Evolutionary conservation across 2,329 filamentous ascomycete species (phyloP).

Genomic region (Aspergillus versicolor): DNA sequence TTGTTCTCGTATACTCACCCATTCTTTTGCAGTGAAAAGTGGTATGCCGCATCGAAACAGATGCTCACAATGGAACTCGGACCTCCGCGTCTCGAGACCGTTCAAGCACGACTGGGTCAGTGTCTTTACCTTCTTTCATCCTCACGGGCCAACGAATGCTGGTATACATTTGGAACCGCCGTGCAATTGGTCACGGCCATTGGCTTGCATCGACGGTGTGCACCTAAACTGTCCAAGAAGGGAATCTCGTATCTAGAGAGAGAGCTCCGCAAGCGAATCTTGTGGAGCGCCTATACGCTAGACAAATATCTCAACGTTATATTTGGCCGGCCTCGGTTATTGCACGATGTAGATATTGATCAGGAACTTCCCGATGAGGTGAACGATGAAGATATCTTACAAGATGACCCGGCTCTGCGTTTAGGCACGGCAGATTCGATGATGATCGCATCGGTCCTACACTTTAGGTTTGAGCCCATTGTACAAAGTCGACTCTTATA

Average conservation of each 20-base stretch:
- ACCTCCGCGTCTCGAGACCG: constrained; percentile 54
- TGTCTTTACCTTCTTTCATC: constrained; percentile 60
- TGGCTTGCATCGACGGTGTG: constrained; percentile 38
- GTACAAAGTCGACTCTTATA: not conserved
- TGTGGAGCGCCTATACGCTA: constrained; percentile 63
- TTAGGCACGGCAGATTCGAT: constrained; percentile 37
- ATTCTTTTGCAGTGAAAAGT: constrained; percentile 30
- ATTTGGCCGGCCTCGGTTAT: constrained; percentile 59
- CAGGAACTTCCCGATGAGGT: constrained; percentile 57
- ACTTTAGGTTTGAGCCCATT: constrained; percentile 31
- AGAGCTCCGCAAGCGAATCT: constrained; percentile 58
- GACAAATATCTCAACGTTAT: constrained; percentile 66
- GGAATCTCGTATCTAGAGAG: constrained; percentile 34
- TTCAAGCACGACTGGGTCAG: constrained; percentile 58
- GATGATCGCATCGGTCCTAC: constrained; percentile 42
- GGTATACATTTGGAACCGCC: constrained; percentile 60
- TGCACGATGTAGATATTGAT: constrained; percentile 65
- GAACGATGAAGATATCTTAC: constrained; percentile 58
- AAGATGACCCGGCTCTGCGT: constrained; percentile 37
- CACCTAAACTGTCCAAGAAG: constrained; percentile 28
- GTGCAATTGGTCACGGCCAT: constrained; percentile 53
- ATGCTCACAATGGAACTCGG: constrained; percentile 50
- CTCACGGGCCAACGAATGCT: constrained; percentile 60
- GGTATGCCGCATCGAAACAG: constrained; percentile 39
- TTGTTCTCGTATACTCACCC: not conserved